Base-by-base conservation (phyloP, 2,329 filamentous ascomycete species). In the Apiospora phragmitis region DNA sequence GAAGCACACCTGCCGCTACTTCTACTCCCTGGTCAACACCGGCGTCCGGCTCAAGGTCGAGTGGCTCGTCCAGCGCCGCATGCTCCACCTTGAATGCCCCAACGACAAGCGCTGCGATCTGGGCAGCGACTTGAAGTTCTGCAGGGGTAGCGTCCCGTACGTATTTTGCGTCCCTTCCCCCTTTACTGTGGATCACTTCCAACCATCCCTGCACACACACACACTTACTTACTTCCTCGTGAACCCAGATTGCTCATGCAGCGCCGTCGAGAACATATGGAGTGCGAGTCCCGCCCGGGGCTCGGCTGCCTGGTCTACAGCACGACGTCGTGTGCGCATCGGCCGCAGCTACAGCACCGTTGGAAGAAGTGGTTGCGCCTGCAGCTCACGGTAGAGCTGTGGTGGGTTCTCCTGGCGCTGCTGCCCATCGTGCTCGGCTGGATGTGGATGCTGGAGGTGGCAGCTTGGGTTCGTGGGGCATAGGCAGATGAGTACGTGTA, bases 31-130 rank as follows among this genome's bases (percentile, higher is more conserved):
- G 1, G 90, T 93, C 72, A 86, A 91, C 78, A 93, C 91, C 0
- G 90, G 89, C 45, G 83, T 93, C 41, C 79, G 84, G 38, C 83
- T 93, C 62, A 93, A 93, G 77, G 86, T 93, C 16, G 86, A 88
- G 70, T 94, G 92, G 92, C 83, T 93, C 5, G 84, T 93, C 71
- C 85, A 91, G 74, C 86, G 91, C 16, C 86, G 90, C 24, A 86
- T 83, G 65, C 83, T 90, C 45, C 89, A 91, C 71, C 85, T 93
- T 11, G 88, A 92, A 73, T 92, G 90, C 74, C 92, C 91, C 5
- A 89, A 88, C 70, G 83, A 89, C 72, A 80, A 80, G 69, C 81
- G 83, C 16, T 91, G 89, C 72, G 88, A 90, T 72, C 77, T 91
- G 41, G 84, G 88, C 4, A 90, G 87, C 72, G 89, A 91, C 75